Evolutionary conservation across 495 filamentous ascomycete species (phyloP).

Genomic region (Massariosphaeria phaeospora): DNA sequence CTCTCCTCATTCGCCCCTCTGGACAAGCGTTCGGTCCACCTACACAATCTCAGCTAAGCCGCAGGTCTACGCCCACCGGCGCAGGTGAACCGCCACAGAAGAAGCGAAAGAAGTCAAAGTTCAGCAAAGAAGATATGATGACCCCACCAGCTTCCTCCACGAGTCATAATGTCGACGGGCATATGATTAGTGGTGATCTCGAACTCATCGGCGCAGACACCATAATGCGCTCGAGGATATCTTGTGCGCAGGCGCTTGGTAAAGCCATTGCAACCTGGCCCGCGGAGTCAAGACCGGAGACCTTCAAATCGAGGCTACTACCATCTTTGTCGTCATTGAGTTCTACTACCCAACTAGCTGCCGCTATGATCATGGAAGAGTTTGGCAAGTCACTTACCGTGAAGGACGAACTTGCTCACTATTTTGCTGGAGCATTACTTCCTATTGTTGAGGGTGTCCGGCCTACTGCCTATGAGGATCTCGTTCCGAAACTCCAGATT

Average conservation of each 20-base stretch:
- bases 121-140: slow-evolving; percentile 57
- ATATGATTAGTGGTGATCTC: slow-evolving; percentile 95
- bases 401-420: slow-evolving; percentile 48
- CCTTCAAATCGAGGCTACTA: slow-evolving; percentile 55
- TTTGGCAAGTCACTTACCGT: slow-evolving; percentile 54
- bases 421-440: slow-evolving; percentile 51
- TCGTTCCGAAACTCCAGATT: slow-evolving; percentile 80
- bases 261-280: slow-evolving; percentile 63
- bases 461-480: slow-evolving; percentile 76
- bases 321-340: slow-evolving; percentile 62
- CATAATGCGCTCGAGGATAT: slow-evolving; percentile 81
- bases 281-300: slow-evolving; percentile 38
- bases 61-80: slow-evolving; percentile 57
- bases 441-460: slow-evolving; percentile 73
- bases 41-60: slow-evolving; percentile 28
- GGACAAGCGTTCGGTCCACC: slow-evolving; percentile 64
- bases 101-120: slow-evolving; percentile 75
- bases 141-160: slow-evolving; percentile 45
- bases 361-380: slow-evolving; percentile 83
- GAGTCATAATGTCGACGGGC: slow-evolving; percentile 90
- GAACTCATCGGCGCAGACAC: slow-evolving; percentile 87
- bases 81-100: slow-evolving; percentile 55
- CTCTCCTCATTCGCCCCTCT: slow-evolving; percentile 90
- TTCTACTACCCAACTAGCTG: slow-evolving; percentile 78
- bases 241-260: slow-evolving; percentile 78